Conservation (phyloP, 441 rosid genomes). For the Eruca vesicaria region DNA sequence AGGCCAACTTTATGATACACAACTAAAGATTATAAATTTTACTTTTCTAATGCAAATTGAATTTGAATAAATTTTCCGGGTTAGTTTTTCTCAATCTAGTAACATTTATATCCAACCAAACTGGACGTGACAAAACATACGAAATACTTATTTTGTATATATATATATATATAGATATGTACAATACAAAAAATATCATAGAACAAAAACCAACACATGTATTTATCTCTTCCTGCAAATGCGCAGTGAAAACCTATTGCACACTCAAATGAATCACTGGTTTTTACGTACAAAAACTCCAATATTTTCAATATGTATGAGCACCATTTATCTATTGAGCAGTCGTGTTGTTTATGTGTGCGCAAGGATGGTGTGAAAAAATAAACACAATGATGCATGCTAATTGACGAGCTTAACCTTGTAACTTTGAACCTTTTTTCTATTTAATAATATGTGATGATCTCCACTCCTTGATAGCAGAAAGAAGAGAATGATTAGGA, state of each 20-base stretch:
- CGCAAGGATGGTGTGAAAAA: neutral
- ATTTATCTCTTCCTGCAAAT: neutral
- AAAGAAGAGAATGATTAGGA: slow-evolving; percentile 72
- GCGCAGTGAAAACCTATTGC: neutral
- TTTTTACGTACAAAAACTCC: slow-evolving; percentile 1
- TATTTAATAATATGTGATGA: slow-evolving; percentile 24
- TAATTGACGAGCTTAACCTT: neutral
- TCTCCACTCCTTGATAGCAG: slow-evolving; percentile 75
- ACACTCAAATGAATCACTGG: neutral
- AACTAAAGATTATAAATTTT: neutral
- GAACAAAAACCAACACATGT: neutral
- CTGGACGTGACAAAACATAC: neutral
- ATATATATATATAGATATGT: neutral
- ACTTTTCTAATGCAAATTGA: neutral
- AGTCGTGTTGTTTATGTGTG: neutral
- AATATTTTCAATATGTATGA: neutral
- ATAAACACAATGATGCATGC: neutral
- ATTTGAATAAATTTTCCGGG: neutral
- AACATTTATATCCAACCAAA: neutral
- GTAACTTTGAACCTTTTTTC: neutral
- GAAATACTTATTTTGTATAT: no score
- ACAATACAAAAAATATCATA: neutral
- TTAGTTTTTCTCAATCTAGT: neutral
- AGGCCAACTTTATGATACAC: slow-evolving; percentile 7
- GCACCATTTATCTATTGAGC: neutral